Evolutionary conservation across 768 basidiomycete genomes (phyloP), one percentile per base, ranked within the genome.

Genomic region (Megacollybia marginata): DNA sequence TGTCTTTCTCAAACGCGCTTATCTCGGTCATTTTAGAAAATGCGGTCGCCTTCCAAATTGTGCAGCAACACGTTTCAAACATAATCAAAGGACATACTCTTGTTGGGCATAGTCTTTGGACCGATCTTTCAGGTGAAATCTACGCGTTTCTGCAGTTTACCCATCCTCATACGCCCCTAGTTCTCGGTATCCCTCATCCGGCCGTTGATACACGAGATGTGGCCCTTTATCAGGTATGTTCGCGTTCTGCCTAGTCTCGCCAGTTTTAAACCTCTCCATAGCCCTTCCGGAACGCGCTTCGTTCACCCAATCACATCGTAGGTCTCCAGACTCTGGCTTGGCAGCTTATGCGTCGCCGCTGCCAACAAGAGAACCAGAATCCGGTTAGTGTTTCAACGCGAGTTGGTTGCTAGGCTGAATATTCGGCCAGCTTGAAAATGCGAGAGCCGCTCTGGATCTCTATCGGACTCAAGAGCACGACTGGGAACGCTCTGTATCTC

Each of bases 161-260:
- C 23, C 23, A 28, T 28, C 23, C 23, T 28, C 4, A 28, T 28
- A 28, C 23, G 23, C 23, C 23, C 55, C 35, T 53, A 88, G 88
- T 91, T 15, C 74, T 91, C 47, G 88, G 88, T 15, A 82, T 90
- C 52, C 85, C 87, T 13, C 88, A 90, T 65, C 77, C 83, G 33
- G 87, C 88, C 13, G 82, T 85, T 8, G 71, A 74, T 45, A 91
- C 89, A 11, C 78, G 89, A 46, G 89, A 92, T 60, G 86, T 89
- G 48, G 88, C 82, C 4, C 66, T 92, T 32, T 92, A 88, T 65
- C 76, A 71, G 65, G 77, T 76, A 51, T n/a, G 48, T 45, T 23
- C 42, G 4, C 7, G 28, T 34, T 34, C 44, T 42, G 31, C 44
- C 28, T 23, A 13, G 31, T 33, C 11, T 35, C 40, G 51, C 35